Evolutionary conservation across 169 alveolate genomes (phyloP), one percentile per base, ranked within the genome.

Genomic region (Eimeria acervulina): DNA sequence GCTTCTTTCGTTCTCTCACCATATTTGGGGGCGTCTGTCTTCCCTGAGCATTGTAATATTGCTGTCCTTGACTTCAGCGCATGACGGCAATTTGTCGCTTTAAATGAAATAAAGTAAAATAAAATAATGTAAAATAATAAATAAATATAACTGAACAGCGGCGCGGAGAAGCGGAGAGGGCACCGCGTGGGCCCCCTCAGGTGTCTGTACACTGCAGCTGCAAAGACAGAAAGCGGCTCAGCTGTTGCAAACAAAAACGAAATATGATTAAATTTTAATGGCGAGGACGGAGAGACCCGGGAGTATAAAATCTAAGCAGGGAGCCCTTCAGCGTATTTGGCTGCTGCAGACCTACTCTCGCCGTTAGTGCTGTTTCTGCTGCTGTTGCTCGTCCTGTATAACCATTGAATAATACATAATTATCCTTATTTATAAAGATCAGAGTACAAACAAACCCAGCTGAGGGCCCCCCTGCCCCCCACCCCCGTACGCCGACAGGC

Each of bases 21-120:
- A 72, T 72, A 72, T 72, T 72, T 38, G 55, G 31, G 84, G 84
- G 55, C 51, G 84, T 28, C 55, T 33, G 55, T n/a, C 55, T 72
- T 72, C 84, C n/a, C 6, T 13, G 31, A n/a, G 51, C 84, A 72
- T 72, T 36, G n/a, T 40, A 26, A 28, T 7, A 17, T 63, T 47
- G 55, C 12, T 47, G 5, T 47, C 19, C 28, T 12, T 63, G 74
- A n/a, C 2, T 63, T n/a, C 36, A 63, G 5, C 74, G 13, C 74
- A 63, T 63, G 13, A n/a, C 17, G 5, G 74, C 8, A 33, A n/a
- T 8, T n/a, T n/a, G 33, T 6, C 2, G 33, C 74, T 26, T n/a
- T 63, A 6, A 63, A 15, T 63, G 26, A 63, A 26, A 59, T 59
- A 21, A 15, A 21, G 21, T 59, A 21, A 19, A 12, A 59, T 13